Evolutionary conservation across 2,329 filamentous ascomycete genomes (phyloP).

Genomic region (Geosmithia putterillii): DNA sequence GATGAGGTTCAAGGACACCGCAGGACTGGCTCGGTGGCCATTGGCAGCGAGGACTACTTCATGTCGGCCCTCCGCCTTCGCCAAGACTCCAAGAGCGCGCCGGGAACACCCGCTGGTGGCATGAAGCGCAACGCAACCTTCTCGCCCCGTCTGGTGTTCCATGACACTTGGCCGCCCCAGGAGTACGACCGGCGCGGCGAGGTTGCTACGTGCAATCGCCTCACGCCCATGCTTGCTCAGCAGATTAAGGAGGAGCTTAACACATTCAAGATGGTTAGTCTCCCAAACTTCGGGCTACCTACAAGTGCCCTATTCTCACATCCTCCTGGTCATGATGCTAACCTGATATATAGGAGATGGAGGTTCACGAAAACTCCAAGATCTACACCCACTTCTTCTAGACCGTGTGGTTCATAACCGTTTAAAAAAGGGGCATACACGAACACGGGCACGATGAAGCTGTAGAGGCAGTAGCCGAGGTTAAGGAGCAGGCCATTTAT

Average conservation of each 20-base stretch:
- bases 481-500: background rate
- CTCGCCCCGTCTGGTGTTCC: slow-evolving; percentile 85
- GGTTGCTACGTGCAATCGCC: slow-evolving; percentile 91
- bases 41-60: slow-evolving; percentile 85
- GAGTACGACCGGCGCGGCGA: slow-evolving; percentile 96
- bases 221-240: slow-evolving; percentile 93
- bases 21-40: slow-evolving; percentile 56
- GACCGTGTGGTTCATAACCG: slow-evolving; percentile 10
- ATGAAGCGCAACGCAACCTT: slow-evolving; percentile 59
- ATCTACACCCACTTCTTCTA: slow-evolving; percentile 99
- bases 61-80: slow-evolving; percentile 61
- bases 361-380: slow-evolving; percentile 97
- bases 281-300: no score
- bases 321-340: slow-evolving; percentile 16
- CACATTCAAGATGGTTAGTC: slow-evolving; percentile 79
- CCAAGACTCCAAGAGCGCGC: slow-evolving; percentile 67
- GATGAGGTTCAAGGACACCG: slow-evolving; percentile 61
- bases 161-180: slow-evolving; percentile 90
- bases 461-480: background rate
- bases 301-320: slow-evolving; percentile 1
- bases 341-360: slow-evolving; percentile 70
- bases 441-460: background rate
- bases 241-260: slow-evolving; percentile 99
- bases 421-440: slow-evolving; percentile 9
- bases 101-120: slow-evolving; percentile 61